These are phyloP conservation scores for Hondaea fermentalgiana DNA, from an alignment of 108 stramenopile genomes.

Conservation along the genomic window DNA sequence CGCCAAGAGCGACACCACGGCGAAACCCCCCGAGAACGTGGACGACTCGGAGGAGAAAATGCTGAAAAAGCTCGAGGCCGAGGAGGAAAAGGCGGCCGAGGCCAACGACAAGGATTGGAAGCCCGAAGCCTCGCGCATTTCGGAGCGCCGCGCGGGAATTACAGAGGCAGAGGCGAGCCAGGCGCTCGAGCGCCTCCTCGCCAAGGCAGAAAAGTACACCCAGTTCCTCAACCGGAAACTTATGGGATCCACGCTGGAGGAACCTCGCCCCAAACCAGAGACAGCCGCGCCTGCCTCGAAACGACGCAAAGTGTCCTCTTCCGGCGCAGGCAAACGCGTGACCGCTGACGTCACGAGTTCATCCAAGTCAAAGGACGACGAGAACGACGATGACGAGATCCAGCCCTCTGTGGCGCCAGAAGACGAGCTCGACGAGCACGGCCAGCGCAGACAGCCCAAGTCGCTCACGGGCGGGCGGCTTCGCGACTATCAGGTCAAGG, in stretches of 20 bases:
- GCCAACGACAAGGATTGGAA: neutral
- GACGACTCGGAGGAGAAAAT: too few species aligned
- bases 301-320: neutral
- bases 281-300: neutral
- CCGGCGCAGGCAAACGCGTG: neutral
- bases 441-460: constrained; percentile 23
- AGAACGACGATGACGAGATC: neutral
- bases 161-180: neutral
- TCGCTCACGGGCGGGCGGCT: constrained; percentile 34
- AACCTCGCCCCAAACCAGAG: neutral
- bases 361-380: neutral
- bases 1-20: too few species aligned
- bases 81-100: constrained; percentile 2
- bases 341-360: neutral
- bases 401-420: neutral
- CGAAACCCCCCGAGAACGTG: too few species aligned
- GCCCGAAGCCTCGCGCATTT: neutral
- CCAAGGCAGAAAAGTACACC: constrained; percentile 32
- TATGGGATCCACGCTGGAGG: neutral
- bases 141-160: neutral
- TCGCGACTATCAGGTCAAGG: constrained; percentile 60
- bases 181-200: constrained; percentile 29
- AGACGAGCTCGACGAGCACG: neutral
- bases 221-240: constrained; percentile 25
- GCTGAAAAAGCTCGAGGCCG: neutral